A percentile compares a stretch with the other conserved stretches of the same genome.
phyloP scores from a whole-genome alignment of 306 rosid genomes.

The Boehmeria nivea region DNA sequence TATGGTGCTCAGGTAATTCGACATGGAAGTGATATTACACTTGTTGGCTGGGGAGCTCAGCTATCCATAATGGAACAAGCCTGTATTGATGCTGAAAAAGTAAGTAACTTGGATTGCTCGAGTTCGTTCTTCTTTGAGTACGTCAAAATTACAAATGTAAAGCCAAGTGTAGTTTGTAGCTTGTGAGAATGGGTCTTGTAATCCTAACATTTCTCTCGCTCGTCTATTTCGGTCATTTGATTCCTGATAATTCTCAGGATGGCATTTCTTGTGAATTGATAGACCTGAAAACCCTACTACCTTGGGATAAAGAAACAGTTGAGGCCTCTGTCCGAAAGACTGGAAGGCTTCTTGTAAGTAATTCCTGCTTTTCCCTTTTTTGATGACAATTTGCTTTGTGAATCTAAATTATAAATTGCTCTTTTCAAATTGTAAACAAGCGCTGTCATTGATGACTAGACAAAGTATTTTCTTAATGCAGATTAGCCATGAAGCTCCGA shows the following conservation, averaged over 20 bases:
- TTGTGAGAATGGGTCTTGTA: neutral
- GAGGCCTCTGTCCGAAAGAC: slow-evolving; percentile 90
- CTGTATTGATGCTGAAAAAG: slow-evolving; percentile 84
- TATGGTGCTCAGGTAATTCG: slow-evolving; percentile 54
- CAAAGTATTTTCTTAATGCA: slow-evolving; percentile 21
- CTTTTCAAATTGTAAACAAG: too few species aligned
- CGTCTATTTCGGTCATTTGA: slow-evolving; percentile 8
- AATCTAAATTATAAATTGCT: neutral
- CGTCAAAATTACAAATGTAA: neutral
- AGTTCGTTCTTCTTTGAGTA: neutral
- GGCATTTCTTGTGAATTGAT: slow-evolving; percentile 94
- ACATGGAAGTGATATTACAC: slow-evolving; percentile 80
- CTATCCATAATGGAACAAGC: slow-evolving; percentile 88
- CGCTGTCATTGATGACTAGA: too few species aligned
- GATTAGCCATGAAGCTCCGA: slow-evolving; percentile 99
- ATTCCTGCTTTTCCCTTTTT: slow-evolving; percentile 1
- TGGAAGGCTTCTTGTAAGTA: slow-evolving; percentile 90
- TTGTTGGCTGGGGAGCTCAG: slow-evolving; percentile 99
- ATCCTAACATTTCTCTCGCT: neutral
- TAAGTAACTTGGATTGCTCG: slow-evolving; percentile 21
- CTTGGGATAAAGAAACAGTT: slow-evolving; percentile 96
- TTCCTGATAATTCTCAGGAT: slow-evolving; percentile 49
- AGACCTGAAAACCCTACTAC: slow-evolving; percentile 83
- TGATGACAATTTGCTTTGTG: slow-evolving; percentile 1
- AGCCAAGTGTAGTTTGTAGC: neutral